Base-by-base conservation (phyloP, 768 basidiomycete species). In the Brasilioporus rufonigricans region DNA sequence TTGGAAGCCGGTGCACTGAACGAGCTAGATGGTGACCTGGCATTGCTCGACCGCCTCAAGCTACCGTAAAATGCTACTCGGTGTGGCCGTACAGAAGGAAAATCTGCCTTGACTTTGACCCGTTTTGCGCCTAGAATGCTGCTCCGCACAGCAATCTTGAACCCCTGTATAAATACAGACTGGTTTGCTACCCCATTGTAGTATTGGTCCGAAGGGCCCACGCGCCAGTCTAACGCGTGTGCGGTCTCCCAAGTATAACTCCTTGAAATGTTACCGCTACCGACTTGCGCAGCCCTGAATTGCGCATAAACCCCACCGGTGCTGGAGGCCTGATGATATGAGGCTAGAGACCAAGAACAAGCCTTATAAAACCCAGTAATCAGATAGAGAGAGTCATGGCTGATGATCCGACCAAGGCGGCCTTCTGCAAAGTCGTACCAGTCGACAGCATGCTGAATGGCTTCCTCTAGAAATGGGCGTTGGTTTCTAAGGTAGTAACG, bases 281-380 rank as follows among this genome's bases (percentile, higher is more conserved):
- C 36, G 36, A 38, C 18, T n/a, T 38, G 36, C 14, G 14, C 9
- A 5, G 43, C n/a, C 26, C 19, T 52, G 43, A 52, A 52, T 26
- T 44, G 41, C 6, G 43, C 41, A n/a, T 13, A 11, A 38, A 4
- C 9, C 4, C 18, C 36, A n/a, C 18, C 18, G 18, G 5, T n/a
- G 36, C 36, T 11, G 12, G 33, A 35, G 12, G 33, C 11, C 18
- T 38, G 18, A 6, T 38, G 36, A 13, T 44, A 52, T 3, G 50
- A 24, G 16, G 43, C 50, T 1, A 44, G n/a, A 18, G 43, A 36
- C 50, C 50, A 52, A 9, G 50, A 51, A 1, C 40, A 18, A n/a
- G 50, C 41, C 26, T 51, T 51, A n/a, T 51, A 35, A 10, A 52
- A 52, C 1, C 50, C 33, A 6, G 50, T 52, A 2, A 52, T 44